Conservation (phyloP, 495 filamentous ascomycete genomes). For the Podospora appendiculata region DNA sequence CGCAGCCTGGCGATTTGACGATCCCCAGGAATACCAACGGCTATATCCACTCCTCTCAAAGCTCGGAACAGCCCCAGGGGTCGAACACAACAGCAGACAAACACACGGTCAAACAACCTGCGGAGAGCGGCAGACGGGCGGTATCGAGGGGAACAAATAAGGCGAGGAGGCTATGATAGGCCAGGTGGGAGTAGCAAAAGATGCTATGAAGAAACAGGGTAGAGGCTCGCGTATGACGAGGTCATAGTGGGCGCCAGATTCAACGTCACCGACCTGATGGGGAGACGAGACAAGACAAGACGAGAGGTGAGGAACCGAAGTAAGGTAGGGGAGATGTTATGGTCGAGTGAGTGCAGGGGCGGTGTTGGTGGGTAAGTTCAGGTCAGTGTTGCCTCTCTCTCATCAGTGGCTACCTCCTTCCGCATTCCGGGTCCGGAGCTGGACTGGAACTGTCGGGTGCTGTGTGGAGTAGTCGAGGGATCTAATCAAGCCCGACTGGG, state of each 20-base stretch:
- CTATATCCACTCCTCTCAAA: too few species aligned
- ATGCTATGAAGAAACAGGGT: conserved; percentile 7
- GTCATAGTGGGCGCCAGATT: conserved; percentile 12
- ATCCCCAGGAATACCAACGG: too few species aligned
- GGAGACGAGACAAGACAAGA: neutral
- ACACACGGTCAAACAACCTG: neutral
- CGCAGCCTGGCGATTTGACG: too few species aligned
- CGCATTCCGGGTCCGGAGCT: too few species aligned
- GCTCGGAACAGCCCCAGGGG: conserved; percentile 3
- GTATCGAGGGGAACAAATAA: neutral
- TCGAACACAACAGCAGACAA: conserved; percentile 3
- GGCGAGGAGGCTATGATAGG: neutral
- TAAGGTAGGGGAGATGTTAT: neutral
- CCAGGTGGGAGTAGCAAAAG: neutral
- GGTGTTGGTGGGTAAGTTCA: too few species aligned
- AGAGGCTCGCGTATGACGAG: conserved; percentile 8
- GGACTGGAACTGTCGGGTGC: too few species aligned
- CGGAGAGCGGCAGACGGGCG: too few species aligned
- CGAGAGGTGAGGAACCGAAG: neutral
- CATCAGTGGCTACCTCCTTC: too few species aligned
- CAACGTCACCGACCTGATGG: neutral
- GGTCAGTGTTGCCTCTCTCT: too few species aligned
- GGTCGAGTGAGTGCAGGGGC: too few species aligned
- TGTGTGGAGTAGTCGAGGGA: neutral
- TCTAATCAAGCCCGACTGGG: neutral